A percentile compares a stretch with the other conserved stretches of the same genome.
These are phyloP conservation scores for Mallotus japonicus DNA, from an alignment of 441 rosid genomes.

Conservation along the genomic window DNA sequence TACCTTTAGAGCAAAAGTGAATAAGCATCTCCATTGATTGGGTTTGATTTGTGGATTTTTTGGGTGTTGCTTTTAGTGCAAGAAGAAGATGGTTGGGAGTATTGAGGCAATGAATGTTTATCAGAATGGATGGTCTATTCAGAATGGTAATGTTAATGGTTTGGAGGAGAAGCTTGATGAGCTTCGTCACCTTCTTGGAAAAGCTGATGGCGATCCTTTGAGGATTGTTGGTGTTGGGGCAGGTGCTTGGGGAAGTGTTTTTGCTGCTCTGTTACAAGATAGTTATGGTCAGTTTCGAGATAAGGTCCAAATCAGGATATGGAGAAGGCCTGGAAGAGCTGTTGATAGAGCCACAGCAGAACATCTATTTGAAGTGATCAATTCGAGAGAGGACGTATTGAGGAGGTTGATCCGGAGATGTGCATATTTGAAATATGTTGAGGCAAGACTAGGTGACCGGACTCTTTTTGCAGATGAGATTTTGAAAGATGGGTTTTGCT, in stretches of 20 bases:
- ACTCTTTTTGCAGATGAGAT: constrained; percentile 88
- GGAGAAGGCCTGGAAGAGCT: too few relatives aligned
- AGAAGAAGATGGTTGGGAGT: too few relatives aligned
- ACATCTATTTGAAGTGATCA: too few relatives aligned
- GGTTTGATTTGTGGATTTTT: too few relatives aligned
- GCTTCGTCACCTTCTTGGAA: constrained; percentile 60
- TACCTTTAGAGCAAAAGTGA: not conserved
- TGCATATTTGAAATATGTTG: too few relatives aligned
- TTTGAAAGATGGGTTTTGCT: constrained; percentile 93
- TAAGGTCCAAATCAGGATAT: constrained; percentile 42
- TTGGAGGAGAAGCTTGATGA: constrained; percentile 69
- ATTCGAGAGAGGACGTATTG: too few relatives aligned
- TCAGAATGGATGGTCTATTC: too few relatives aligned
- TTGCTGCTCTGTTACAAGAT: constrained; percentile 80
- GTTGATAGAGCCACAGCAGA: too few relatives aligned
- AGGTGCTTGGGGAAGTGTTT: constrained; percentile 99
- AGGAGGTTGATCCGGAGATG: too few relatives aligned
- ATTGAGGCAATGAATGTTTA: too few relatives aligned
- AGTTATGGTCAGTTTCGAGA: constrained; percentile 77
- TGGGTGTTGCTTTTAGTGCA: not conserved
- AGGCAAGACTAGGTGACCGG: constrained; percentile 71
- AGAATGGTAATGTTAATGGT: constrained; percentile 12
- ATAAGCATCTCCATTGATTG: not conserved
- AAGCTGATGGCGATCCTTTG: constrained; percentile 78
- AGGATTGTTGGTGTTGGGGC: constrained; percentile 92